Evolutionary conservation across 2,329 filamentous ascomycete genomes (phyloP), one percentile per base, ranked within the genome.

Genomic region (Teratosphaeria pseudoeucalypti): DNA sequence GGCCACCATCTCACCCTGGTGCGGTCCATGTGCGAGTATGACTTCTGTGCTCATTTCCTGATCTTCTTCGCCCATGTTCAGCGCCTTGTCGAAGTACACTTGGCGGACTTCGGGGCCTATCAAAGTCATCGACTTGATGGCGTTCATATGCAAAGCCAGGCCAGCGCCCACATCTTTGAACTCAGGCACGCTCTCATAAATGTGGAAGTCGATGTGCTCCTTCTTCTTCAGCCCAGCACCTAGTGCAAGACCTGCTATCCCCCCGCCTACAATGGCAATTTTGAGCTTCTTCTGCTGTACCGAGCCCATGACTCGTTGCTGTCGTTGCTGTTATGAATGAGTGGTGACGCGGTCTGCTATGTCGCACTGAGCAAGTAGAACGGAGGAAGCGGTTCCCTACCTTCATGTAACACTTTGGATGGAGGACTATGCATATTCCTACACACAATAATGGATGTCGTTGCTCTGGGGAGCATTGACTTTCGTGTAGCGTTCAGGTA

Each of bases 71-170:
- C 79, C 77, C 61, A 78, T 72, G 0, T 75, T 77, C 7, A 81
- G 70, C 1, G 78, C 79, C 60, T 77, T 76, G 43, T 76, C 58
- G 14, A 81, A 77, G 4, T 80, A 80, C 0, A 81, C 75, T 26
- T 76, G 76, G 52, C 81, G 66, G 23, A 71, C 64, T 57, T 68
- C 67, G 2, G 68, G 64, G 9, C 68, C 68, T 49, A 72, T 70
- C 10, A 71, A 64, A 1, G 66, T 77, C 53, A 83, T 67, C 0
- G 79, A 79, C 43, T 77, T 75, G 69, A 82, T 74, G 0, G 80
- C 80, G 66, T 82, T 82, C 1, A 79, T 79, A 2, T 80, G 80
- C 4, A 81, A 70, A 1, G 77, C 79, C 19, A 81, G 78, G 2
- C 76, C 77, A 0, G 79, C 77, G 7, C 78, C 78, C 32, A 80